Evolutionary conservation across 768 basidiomycete genomes (phyloP), one percentile per base, ranked within the genome.

Genomic region (Tylopilus cervinicoccineus): DNA sequence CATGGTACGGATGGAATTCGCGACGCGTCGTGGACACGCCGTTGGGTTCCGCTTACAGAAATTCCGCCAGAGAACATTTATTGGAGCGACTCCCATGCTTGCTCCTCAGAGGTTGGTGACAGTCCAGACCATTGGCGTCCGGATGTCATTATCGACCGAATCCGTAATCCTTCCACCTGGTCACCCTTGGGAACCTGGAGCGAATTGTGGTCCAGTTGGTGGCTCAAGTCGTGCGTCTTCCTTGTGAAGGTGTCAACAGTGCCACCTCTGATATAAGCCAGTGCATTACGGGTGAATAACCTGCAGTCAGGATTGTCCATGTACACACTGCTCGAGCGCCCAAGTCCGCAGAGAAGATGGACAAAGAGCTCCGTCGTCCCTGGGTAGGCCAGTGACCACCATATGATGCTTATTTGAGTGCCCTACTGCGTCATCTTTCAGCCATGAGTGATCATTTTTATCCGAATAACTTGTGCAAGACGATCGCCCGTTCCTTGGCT

Each of bases 381-480:
- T 27, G 9, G 5, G 26, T 27, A 9, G 26, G 9, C 26, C 26
- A n/a, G n/a, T 9, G 26, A 27, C 26, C 26, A 5, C 9, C 26
- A 27, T 27, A 27, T 27, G 26, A 27, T 27, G 5, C 26, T 27
- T 12, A n/a, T n/a, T n/a, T n/a, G n/a, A n/a, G n/a, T n/a, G n/a
- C n/a, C n/a, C n/a, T n/a, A n/a, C n/a, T n/a, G n/a, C n/a, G n/a
- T 16, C 29, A 31, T 39, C 28, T 29, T 27, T 13, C 10, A 20
- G n/a, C 16, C 23, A 9, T 38, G 32, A 3, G 38, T 29, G 29
- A 43, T 29, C 51, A 14, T 17, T 29, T 45, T 53, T 36, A 64
- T 59, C 56, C 50, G 16, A 64, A 34, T 8, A 65, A 27, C 32
- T 43, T 50, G 47, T 63, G 61, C 44, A 64, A 48, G 16, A 55